Evolutionary conservation across 352 stramenopile genomes (phyloP).

Genomic region (Pythium chondricola): DNA sequence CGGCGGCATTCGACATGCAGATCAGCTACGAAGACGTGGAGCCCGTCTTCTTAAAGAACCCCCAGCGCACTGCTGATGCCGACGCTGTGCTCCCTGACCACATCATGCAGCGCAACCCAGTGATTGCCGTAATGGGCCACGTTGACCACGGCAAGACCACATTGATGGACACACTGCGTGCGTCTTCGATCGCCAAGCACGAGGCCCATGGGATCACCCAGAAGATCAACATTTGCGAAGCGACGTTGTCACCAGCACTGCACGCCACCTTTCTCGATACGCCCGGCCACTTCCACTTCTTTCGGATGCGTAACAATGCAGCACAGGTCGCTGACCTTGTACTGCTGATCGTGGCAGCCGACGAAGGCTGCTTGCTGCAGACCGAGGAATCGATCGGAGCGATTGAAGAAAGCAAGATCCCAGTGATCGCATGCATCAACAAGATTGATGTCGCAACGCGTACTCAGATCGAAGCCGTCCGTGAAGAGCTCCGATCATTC

Average conservation of each 20-base stretch:
- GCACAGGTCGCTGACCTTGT: conserved; percentile 98
- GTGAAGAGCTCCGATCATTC: conserved; percentile 62
- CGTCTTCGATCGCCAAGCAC: conserved; percentile 81
- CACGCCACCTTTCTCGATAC: conserved; percentile 98
- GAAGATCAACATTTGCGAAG: conserved; percentile 96
- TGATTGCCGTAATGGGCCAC: conserved; percentile 99
- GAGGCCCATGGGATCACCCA: conserved; percentile 99
- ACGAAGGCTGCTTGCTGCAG: conserved; percentile 98
- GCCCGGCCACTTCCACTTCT: conserved; percentile 98
- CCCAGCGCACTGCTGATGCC: conserved; percentile 10
- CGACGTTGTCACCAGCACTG: conserved; percentile 71
- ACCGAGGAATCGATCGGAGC: conserved; percentile 95
- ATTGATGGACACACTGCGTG: conserved; percentile 95
- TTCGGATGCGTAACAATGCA: conserved; percentile 95
- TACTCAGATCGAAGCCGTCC: conserved; percentile 37
- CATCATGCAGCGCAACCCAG: conserved; percentile 80
- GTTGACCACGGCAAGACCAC: conserved; percentile 99
- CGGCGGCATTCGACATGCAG: conserved; percentile 28
- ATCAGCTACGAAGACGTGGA: conserved; percentile 64
- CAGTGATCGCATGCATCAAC: conserved; percentile 78
- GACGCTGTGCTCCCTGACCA: conserved; percentile 16
- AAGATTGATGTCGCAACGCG: conserved; percentile 71
- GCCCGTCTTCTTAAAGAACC: conserved; percentile 26
- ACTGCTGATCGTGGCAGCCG: conserved; percentile 95
- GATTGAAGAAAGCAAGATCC: conserved; percentile 70